These are phyloP conservation scores for Lyophyllum atratum DNA, from an alignment of 768 basidiomycete species.

Conservation along the genomic window DNA sequence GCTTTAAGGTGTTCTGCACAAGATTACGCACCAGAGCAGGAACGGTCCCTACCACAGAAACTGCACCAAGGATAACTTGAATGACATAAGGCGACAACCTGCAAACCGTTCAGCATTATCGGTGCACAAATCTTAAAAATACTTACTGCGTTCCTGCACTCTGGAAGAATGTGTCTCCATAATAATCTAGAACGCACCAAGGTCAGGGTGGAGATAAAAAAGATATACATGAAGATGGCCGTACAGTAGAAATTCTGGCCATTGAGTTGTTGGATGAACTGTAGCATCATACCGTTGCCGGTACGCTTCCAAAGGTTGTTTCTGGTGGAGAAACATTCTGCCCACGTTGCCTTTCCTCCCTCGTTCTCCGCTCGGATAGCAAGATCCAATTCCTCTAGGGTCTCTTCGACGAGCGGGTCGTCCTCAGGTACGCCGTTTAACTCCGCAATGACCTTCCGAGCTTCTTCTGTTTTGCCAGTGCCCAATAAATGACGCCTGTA, in stretches of 20 bases:
- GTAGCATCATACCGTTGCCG: slow-evolving; percentile 79
- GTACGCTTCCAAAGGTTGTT: slow-evolving; percentile 76
- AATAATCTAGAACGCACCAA: slow-evolving; percentile 55
- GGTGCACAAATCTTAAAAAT: background rate
- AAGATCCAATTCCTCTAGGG: slow-evolving; percentile 63
- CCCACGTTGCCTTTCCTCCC: slow-evolving; percentile 78
- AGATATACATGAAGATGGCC: slow-evolving; percentile 15
- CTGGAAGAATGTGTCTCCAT: slow-evolving; percentile 81
- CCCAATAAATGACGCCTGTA: slow-evolving; percentile 73
- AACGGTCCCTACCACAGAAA: slow-evolving; percentile 71
- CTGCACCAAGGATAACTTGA: slow-evolving; percentile 72
- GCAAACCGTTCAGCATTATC: background rate
- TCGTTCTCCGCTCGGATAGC: slow-evolving; percentile 75
- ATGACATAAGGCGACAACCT: slow-evolving; percentile 74
- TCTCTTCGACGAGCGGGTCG: slow-evolving; percentile 59
- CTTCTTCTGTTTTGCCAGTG: slow-evolving; percentile 50
- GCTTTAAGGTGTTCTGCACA: background rate
- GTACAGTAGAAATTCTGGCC: slow-evolving; percentile 82
- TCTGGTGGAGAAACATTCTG: slow-evolving; percentile 72
- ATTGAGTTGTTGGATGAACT: slow-evolving; percentile 80
- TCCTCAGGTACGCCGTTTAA: slow-evolving; percentile 65
- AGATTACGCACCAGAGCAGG: slow-evolving; percentile 55
- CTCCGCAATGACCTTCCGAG: slow-evolving; percentile 61
- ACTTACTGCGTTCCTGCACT: slow-evolving; percentile 64
- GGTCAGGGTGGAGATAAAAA: background rate